Conservation (phyloP, 73 alveolate species). For the Urostyla sp. region DNA sequence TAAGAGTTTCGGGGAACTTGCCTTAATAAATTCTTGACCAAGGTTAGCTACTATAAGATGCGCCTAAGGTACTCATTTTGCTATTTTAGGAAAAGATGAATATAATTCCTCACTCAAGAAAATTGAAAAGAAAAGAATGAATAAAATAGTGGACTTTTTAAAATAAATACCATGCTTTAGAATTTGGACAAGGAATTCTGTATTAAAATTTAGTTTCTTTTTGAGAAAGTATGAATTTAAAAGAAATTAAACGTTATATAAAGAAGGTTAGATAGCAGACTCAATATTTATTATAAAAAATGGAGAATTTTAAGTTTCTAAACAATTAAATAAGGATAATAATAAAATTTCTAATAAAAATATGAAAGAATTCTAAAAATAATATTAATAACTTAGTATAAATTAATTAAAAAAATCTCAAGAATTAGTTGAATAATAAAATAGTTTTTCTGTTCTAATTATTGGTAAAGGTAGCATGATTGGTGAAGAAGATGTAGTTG, state of each 20-base stretch:
- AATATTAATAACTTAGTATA: constrained; percentile 8
- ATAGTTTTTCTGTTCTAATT: not conserved
- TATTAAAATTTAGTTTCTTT: constrained; percentile 56
- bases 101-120: constrained; percentile 56
- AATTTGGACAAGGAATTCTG: constrained; percentile 56
- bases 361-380: not conserved
- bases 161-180: constrained; percentile 59
- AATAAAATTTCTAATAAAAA: constrained; percentile 4
- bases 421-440: not conserved
- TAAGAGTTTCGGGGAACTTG: constrained; percentile 72
- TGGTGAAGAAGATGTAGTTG: constrained; percentile 63
- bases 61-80: constrained; percentile 56
- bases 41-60: constrained; percentile 67
- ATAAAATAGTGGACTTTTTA: constrained; percentile 64
- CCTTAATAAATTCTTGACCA: constrained; percentile 61
- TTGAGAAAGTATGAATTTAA: constrained; percentile 37
- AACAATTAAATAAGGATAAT: constrained; percentile 29
- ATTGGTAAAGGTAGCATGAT: constrained; percentile 52
- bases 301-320: constrained; percentile 67
- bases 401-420: not conserved
- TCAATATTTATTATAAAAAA: constrained; percentile 60
- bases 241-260: constrained; percentile 43
- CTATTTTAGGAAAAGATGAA: constrained; percentile 47
- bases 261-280: constrained; percentile 57
- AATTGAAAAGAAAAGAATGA: constrained; percentile 52